Evolutionary conservation across 2,329 filamentous ascomycete genomes (phyloP).

Genomic region (Ploettnerulaceae sp.): DNA sequence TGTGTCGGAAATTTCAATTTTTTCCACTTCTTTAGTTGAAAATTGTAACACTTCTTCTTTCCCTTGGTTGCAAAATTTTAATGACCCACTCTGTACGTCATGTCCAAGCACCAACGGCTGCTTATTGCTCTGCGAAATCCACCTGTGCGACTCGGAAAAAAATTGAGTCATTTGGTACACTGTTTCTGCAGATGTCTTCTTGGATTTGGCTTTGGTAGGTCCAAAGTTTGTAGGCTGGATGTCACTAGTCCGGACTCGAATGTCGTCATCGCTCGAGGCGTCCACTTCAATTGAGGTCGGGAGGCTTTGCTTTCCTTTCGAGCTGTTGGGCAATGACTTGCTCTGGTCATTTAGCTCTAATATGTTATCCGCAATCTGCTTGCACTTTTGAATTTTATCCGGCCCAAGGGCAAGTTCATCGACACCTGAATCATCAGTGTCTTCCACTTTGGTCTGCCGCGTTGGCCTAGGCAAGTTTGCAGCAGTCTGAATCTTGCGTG

Average conservation of each 20-base stretch:
- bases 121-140: not conserved
- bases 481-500: not conserved
- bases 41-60: not conserved
- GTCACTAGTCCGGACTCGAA: not conserved
- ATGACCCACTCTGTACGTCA: no score
- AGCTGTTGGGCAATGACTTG: not conserved
- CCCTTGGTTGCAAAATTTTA: not conserved
- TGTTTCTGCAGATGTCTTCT: not conserved
- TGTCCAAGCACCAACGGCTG: not conserved
- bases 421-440: not conserved
- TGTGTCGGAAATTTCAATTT: not conserved
- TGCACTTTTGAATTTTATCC: not conserved
- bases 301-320: not conserved
- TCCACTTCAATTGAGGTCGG: not conserved
- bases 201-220: not conserved
- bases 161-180: not conserved
- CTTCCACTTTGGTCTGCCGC: not conserved
- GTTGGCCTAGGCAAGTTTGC: not conserved
- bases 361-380: not conserved
- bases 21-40: not conserved
- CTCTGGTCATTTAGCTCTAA: not conserved
- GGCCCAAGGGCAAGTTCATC: not conserved
- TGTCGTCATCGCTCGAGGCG: conserved; percentile 6
- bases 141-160: not conserved
- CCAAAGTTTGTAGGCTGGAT: conserved; percentile 1